phyloP scores from a whole-genome alignment of 306 rosid genomes.

The Biancaea sappan region DNA sequence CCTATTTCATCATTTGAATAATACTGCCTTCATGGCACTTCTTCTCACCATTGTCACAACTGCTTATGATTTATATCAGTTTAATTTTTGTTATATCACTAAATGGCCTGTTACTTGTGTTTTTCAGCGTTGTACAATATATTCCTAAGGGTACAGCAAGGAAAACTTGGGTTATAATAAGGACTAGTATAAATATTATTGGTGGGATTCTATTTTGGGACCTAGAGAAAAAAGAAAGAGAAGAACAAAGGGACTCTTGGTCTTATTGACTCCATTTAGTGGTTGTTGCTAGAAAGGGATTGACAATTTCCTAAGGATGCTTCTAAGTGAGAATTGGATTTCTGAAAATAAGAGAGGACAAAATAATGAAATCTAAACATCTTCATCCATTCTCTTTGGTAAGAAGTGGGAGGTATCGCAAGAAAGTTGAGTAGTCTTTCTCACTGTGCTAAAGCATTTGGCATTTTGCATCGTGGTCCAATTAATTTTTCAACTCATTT shows the following conservation, averaged over 20 bases:
- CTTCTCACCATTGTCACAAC: too few species aligned
- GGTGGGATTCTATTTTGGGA: neutral
- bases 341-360: neutral
- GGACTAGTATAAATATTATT: neutral
- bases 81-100: too few species aligned
- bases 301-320: neutral
- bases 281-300: neutral
- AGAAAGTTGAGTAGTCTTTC: conserved; percentile 8
- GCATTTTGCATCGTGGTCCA: conserved; percentile 5
- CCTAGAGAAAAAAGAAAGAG: neutral
- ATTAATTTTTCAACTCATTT: neutral
- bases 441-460: neutral
- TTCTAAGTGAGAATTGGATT: conserved; percentile 8
- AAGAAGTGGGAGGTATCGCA: neutral
- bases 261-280: conserved; percentile 4
- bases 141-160: too few species aligned
- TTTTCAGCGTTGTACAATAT: too few species aligned
- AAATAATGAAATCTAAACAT: conserved; percentile 23
- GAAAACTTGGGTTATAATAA: neutral
- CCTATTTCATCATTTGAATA: neutral
- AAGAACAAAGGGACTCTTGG: neutral
- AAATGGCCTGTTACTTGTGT: too few species aligned
- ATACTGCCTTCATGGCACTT: too few species aligned
- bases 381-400: neutral
- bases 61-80: too few species aligned